Conservation (phyloP, 768 basidiomycete species). For the Multifurca ochricompacta region DNA sequence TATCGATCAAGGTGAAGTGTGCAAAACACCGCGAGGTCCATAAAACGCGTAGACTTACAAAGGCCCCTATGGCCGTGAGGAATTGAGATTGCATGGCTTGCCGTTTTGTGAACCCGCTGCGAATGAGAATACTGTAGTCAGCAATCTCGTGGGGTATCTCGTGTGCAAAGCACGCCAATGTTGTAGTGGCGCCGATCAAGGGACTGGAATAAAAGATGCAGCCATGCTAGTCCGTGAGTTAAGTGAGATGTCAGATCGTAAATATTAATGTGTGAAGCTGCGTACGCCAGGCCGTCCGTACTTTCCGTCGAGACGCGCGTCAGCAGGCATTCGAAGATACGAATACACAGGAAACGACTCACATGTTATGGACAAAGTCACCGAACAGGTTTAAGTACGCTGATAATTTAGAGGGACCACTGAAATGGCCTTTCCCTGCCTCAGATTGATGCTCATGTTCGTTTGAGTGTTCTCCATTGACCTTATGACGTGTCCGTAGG, state of each 20-base stretch:
- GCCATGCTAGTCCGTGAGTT: slow-evolving; percentile 56
- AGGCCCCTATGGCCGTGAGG: slow-evolving; percentile 85
- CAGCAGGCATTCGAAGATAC: slow-evolving; percentile 17
- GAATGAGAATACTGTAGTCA: slow-evolving; percentile 90
- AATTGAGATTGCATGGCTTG: slow-evolving; percentile 95
- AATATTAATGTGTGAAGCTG: slow-evolving; percentile 23
- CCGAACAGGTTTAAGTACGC: slow-evolving; percentile 91
- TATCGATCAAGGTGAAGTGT: slow-evolving; percentile 22
- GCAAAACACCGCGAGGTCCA: slow-evolving; percentile 9
- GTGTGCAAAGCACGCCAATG: slow-evolving; percentile 91
- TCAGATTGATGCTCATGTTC: slow-evolving; percentile 22
- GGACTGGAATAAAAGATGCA: slow-evolving; percentile 94
- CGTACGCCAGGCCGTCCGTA: slow-evolving; percentile 88
- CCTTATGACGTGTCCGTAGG: slow-evolving; percentile 32
- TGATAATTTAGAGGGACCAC: slow-evolving; percentile 72
- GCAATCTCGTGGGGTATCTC: slow-evolving; percentile 96
- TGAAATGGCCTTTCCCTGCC: slow-evolving; percentile 25
- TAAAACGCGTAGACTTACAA: slow-evolving; percentile 48
- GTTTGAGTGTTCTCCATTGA: slow-evolving; percentile 21
- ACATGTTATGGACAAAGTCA: slow-evolving; percentile 94
- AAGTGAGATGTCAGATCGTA: slow-evolving; percentile 14
- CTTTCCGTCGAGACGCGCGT: slow-evolving; percentile 34
- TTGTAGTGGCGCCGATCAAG: slow-evolving; percentile 86
- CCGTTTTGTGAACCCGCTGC: slow-evolving; percentile 82
- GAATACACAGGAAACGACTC: slow-evolving; percentile 25